Base-by-base conservation (phyloP, 2,329 filamentous ascomycete genomes). In the Cephalotrichum gorgonifer region DNA sequence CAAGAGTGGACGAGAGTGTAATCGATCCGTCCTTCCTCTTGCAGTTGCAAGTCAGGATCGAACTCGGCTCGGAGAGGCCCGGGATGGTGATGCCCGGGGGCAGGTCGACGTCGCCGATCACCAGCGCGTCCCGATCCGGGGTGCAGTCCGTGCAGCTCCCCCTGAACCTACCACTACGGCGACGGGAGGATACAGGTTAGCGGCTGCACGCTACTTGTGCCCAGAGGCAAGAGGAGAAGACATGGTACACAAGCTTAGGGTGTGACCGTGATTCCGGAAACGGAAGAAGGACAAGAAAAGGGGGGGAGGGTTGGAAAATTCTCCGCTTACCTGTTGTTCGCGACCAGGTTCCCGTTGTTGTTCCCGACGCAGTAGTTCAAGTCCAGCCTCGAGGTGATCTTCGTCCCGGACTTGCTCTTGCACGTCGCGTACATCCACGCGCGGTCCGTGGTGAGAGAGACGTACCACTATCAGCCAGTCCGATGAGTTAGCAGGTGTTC, bases 341-440 rank as follows among this genome's bases (percentile, higher is more conserved):
- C 26, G 11, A 28, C 20, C 15, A 49, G 28, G 22, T 25, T 30
- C 6, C 47, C 47, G n/a, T 49, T 38, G 2, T 44, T 22, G 22
- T 49, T 49, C 15, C 20, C 47, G 15, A 49, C 23, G n/a, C 47
- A 49, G 12, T 44, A 14, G 47, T 49, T 44, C 4, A 49, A 15
- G 41, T 49, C 31, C 12, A 49, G 22, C 23, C 41, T 49, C 22
- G 47, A 49, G 6, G 17, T 12, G n/a, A 49, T n/a, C 23, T 20
- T 25, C 11, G 26, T 20, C 6, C 41, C 41, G 8, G 27, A 23
- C 25, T 27, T 26, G 42, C 20, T 38, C n/a, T 23, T 12, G 33
- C 47, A 49, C 15, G 20, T 30, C 14, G 46, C 35, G 15, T 43
- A 25, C 38, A 48, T 42, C 35, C 30, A 30, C 26, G 46, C 25